A percentile compares a stretch with the other conserved stretches of the same genome.
Evolutionary conservation across 208 protist genomes (phyloP).

Genomic region (Trypanosoma caninum): DNA sequence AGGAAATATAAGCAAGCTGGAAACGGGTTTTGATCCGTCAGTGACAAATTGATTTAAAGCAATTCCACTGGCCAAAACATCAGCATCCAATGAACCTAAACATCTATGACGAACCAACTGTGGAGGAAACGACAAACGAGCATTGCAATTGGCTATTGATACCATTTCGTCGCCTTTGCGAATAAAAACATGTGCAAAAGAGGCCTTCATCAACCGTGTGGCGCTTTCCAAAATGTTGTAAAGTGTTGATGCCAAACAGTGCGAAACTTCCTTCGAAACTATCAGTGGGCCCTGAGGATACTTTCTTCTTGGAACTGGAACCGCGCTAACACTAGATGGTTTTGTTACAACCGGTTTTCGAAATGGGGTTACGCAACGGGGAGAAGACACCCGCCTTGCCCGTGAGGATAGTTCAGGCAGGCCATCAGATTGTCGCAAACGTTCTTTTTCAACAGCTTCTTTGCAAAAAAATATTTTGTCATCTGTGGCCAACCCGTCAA

Average conservation of each 20-base stretch:
- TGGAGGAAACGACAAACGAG: slow-evolving; percentile 71
- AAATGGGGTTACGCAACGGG: not conserved
- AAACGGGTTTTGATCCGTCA: slow-evolving; percentile 31
- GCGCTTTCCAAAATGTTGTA: slow-evolving; percentile 81
- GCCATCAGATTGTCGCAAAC: slow-evolving; percentile 12
- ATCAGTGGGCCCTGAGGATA: slow-evolving; percentile 25
- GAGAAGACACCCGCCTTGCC: not conserved
- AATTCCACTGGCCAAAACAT: slow-evolving; percentile 82
- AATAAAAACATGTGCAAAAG: slow-evolving; percentile 71
- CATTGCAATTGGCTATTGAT: slow-evolving; percentile 75
- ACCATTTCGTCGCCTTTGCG: slow-evolving; percentile 72
- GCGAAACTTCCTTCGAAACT: slow-evolving; percentile 71
- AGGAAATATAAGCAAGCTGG: slow-evolving; percentile 71
- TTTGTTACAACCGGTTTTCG: slow-evolving; percentile 29
- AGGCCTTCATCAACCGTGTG: slow-evolving; percentile 46
- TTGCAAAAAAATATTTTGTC: slow-evolving; percentile 3
- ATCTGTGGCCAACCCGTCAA: slow-evolving; percentile 7
- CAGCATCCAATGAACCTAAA: slow-evolving; percentile 60
- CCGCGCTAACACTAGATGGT: slow-evolving; percentile 40
- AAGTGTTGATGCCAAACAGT: slow-evolving; percentile 47
- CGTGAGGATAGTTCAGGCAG: slow-evolving; percentile 20
- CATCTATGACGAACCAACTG: slow-evolving; percentile 65
- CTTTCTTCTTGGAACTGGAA: slow-evolving; percentile 36
- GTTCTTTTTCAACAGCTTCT: slow-evolving; percentile 16
- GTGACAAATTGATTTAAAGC: slow-evolving; percentile 65